Evolutionary conservation across 805 yeast genomes (phyloP).

Genomic region (Yamadazyma ubonensis): DNA sequence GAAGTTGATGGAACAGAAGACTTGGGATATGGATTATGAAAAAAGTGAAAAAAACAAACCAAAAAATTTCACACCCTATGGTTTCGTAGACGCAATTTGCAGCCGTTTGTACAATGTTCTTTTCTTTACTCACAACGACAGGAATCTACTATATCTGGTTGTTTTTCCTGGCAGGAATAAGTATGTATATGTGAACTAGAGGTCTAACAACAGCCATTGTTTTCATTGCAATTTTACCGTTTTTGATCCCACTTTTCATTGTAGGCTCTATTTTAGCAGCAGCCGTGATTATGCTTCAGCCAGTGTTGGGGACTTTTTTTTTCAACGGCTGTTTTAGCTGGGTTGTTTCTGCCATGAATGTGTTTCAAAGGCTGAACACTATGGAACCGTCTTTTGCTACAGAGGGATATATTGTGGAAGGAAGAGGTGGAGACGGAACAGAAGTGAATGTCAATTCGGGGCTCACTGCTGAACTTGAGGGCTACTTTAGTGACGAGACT

Average conservation of each 20-base stretch:
- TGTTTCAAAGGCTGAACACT: too few species aligned
- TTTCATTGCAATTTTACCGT: not conserved
- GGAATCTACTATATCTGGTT: too few species aligned
- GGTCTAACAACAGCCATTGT: not conserved
- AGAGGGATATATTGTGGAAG: slow-evolving; percentile 1
- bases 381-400: too few species aligned
- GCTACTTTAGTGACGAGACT: not conserved
- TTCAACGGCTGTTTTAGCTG: too few species aligned
- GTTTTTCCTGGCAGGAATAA: slow-evolving; percentile 1
- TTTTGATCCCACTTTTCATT: slow-evolving; percentile 1
- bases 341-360: too few species aligned
- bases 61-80: too few species aligned
- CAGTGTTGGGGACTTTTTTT: not conserved
- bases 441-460: slow-evolving; percentile 1
- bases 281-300: not conserved
- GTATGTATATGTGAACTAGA: slow-evolving; percentile 2
- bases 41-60: too few species aligned
- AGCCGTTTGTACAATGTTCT: too few species aligned
- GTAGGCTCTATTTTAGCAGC: not conserved
- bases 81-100: too few species aligned
- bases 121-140: too few species aligned
- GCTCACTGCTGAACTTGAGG: not conserved
- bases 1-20: too few species aligned
- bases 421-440: not conserved
- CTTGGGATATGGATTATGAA: too few species aligned